Percentiles rank a stretch among this genome's conserved stretches.
phyloP scores from a whole-genome alignment of 495 filamentous ascomycete genomes.

The Lineolata rhizophorae region DNA sequence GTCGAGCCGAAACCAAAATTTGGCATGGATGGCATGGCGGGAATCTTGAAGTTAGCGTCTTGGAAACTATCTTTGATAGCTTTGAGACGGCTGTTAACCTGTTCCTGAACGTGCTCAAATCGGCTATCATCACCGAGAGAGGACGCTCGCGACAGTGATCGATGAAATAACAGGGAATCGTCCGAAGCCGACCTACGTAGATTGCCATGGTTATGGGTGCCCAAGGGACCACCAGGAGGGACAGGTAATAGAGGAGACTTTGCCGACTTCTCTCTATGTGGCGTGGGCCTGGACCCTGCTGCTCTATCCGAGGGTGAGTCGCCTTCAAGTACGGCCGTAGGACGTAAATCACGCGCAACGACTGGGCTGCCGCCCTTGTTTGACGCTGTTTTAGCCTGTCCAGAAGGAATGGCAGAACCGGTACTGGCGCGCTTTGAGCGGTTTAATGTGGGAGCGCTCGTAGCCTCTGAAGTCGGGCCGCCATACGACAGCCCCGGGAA shows the following conservation, averaged over 20 bases:
- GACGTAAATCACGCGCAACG: no score
- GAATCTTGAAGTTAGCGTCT: slow-evolving; percentile 54
- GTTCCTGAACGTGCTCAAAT: slow-evolving; percentile 55
- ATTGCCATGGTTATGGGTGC: slow-evolving; percentile 6
- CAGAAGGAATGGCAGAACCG: no score
- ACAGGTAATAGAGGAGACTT: slow-evolving; percentile 4
- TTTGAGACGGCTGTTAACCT: slow-evolving; percentile 73
- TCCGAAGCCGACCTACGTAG: slow-evolving; percentile 50
- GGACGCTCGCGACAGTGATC: slow-evolving; percentile 46
- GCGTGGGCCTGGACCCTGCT: no score
- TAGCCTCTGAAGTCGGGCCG: no score
- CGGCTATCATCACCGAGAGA: slow-evolving; percentile 73
- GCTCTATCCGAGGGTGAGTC: no score
- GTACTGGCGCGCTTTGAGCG: no score
- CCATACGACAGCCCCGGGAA: no score
- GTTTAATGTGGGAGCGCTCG: no score
- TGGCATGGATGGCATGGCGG: slow-evolving; percentile 26
- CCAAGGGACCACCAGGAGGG: background rate
- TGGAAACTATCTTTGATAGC: slow-evolving; percentile 75
- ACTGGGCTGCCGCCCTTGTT: no score
- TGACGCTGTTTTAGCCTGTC: no score
- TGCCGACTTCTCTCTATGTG: slow-evolving; percentile 15
- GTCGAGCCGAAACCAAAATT: slow-evolving; percentile 17
- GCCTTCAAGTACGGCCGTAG: no score
- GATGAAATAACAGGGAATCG: slow-evolving; percentile 37